These are phyloP conservation scores for Colletotrichum nymphaeae DNA, from an alignment of 2,329 filamentous ascomycete genomes.

Conservation along the genomic window DNA sequence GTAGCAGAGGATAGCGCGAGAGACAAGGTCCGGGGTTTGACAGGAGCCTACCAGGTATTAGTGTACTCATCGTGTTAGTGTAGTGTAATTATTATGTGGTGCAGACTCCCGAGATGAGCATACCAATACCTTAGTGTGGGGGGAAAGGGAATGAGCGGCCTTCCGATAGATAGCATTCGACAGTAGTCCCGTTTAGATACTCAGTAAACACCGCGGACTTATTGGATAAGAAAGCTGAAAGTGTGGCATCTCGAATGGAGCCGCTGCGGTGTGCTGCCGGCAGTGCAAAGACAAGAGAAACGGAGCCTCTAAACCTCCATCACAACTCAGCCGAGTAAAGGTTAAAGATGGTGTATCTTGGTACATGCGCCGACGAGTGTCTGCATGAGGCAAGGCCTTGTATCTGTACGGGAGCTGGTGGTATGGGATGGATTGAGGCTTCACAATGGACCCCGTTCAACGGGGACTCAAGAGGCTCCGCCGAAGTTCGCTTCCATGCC, in stretches of 20 bases:
- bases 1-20: constrained; percentile 18
- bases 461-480: not conserved
- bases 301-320: not conserved
- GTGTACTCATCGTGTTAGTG: not conserved
- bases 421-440: too few species aligned
- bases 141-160: not conserved
- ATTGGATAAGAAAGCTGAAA: constrained; percentile 18
- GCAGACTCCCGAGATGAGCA: constrained; percentile 32
- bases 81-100: constrained; percentile 9
- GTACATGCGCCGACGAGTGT: not conserved
- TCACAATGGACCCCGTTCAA: not conserved
- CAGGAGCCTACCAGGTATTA: not conserved
- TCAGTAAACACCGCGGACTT: not conserved
- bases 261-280: not conserved
- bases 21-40: constrained; percentile 32
- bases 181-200: too few species aligned
- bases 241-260: not conserved
- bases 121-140: constrained; percentile 5
- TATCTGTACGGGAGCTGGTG: too few species aligned
- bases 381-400: constrained; percentile 10
- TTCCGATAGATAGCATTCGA: constrained; percentile 1
- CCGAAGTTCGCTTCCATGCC: not conserved
- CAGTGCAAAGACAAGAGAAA: not conserved
- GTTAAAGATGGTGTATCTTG: not conserved
- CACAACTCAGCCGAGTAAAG: not conserved